These are phyloP conservation scores for Cymodocea nodosa DNA, from an alignment of 116 monocot species.

Conservation along the genomic window DNA sequence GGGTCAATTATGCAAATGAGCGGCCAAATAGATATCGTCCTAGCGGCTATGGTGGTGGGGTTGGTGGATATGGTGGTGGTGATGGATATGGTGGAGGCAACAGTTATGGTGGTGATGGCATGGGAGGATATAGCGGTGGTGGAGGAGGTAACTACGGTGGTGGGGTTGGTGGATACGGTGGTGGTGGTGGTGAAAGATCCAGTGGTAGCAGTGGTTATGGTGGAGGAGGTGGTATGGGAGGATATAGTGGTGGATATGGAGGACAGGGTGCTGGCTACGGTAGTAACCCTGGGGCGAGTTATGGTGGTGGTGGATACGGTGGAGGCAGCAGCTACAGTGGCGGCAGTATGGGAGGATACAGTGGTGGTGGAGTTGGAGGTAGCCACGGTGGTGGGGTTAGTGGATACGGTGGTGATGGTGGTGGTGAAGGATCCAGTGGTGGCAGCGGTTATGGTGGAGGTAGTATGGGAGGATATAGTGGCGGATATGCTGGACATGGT, in stretches of 20 bases:
- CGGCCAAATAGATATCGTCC: no score
- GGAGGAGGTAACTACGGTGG: not conserved
- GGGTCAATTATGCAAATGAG: conserved; percentile 11
- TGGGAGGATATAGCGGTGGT: not conserved
- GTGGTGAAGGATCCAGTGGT: not conserved
- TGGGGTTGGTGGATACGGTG: not conserved
- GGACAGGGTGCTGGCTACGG: not conserved
- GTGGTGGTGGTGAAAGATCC: not conserved
- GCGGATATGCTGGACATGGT: not conserved
- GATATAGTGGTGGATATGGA: not conserved
- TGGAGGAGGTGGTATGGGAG: not conserved
- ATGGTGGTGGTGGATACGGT: not conserved
- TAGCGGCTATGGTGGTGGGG: no score
- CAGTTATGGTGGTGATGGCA: not conserved
- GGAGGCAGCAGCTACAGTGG: no score
- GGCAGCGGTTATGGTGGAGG: conserved; percentile 1
- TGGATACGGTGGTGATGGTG: not conserved
- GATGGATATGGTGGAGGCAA: no score
- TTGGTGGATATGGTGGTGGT: no score
- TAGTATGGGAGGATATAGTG: not conserved
- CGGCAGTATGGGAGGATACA: not conserved
- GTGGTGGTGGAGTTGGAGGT: not conserved
- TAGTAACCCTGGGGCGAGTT: not conserved
- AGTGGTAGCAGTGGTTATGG: conserved; percentile 1
- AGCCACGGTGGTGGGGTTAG: not conserved